Percentiles rank a stretch among this genome's conserved stretches.
Evolutionary conservation across 1,139 yeast species (phyloP).

Genomic region (Scheffersomyces illinoinensis): DNA sequence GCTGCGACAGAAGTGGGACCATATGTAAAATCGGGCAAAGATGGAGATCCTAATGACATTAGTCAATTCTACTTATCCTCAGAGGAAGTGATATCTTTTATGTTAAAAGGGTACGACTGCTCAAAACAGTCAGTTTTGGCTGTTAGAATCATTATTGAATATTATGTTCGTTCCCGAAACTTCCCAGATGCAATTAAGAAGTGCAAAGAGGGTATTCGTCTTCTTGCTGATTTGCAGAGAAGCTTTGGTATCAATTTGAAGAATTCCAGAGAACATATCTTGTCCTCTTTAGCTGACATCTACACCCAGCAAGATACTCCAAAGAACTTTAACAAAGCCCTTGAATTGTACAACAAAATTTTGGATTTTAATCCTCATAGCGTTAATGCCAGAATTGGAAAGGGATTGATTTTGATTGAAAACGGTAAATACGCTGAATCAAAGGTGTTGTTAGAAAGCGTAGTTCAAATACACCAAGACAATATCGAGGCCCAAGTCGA

Average conservation of each 20-base stretch:
- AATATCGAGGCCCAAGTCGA: conserved; percentile 67
- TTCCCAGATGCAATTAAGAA: conserved; percentile 62
- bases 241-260: conserved; percentile 48
- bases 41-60: conserved; percentile 16
- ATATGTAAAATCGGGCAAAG: conserved; percentile 17
- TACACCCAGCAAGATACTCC: conserved; percentile 90
- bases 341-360: conserved; percentile 67
- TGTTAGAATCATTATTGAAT: conserved; percentile 63
- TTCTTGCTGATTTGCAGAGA: conserved; percentile 51
- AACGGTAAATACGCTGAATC: conserved; percentile 61
- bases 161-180: conserved; percentile 60
- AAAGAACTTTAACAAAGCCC: conserved; percentile 75
- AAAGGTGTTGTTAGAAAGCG: conserved; percentile 48
- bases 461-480: conserved; percentile 50
- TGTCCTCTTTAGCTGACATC: conserved; percentile 69
- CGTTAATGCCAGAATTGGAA: conserved; percentile 72
- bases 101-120: conserved; percentile 55
- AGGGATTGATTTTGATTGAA: conserved; percentile 75
- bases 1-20: conserved; percentile 7
- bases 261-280: conserved; percentile 58
- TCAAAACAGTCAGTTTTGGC: conserved; percentile 57
- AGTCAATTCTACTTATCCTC: conserved; percentile 30
- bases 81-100: conserved; percentile 53
- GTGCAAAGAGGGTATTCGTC: conserved; percentile 61
- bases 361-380: conserved; percentile 51